phyloP scores from a whole-genome alignment of 2,329 filamentous ascomycete genomes.

The Fusarium odoratissimum region DNA sequence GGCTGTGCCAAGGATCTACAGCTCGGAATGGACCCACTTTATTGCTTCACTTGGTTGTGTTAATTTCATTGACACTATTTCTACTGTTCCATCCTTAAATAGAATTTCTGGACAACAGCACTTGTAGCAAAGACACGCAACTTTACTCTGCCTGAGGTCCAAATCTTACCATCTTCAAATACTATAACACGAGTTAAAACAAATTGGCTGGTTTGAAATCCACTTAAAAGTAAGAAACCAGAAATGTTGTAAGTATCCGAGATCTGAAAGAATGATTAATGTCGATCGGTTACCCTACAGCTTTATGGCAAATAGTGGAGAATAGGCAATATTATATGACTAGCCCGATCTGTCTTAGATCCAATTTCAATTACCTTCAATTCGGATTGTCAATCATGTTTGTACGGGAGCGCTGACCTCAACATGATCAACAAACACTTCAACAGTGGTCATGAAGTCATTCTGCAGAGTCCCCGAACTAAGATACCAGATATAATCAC shows the following conservation, averaged over 20 bases:
- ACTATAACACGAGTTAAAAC: too few relatives aligned
- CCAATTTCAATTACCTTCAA: not conserved
- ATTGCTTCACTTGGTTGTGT: too few relatives aligned
- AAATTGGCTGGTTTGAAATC: too few relatives aligned
- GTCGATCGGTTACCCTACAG: not conserved
- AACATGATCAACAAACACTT: not conserved
- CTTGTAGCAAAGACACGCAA: rapidly evolving
- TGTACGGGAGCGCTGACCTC: not conserved
- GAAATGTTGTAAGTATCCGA: too few relatives aligned
- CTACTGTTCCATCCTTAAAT: too few relatives aligned
- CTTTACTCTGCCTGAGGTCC: too few relatives aligned
- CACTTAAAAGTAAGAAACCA: too few relatives aligned
- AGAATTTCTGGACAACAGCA: too few relatives aligned
- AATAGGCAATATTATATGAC: not conserved
- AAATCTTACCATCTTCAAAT: too few relatives aligned
- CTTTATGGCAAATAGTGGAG: not conserved
- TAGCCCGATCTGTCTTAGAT: not conserved
- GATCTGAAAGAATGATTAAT: too few relatives aligned
- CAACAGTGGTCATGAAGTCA: not conserved
- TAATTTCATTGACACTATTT: too few relatives aligned
- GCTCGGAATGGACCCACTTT: not conserved
- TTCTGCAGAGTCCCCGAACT: not conserved
- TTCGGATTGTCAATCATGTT: not conserved
- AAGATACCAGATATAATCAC: not conserved
- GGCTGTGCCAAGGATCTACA: not conserved